Evolutionary conservation across 441 rosid species (phyloP), one percentile per base, ranked within the genome.

Genomic region (Gossypium lobatum): DNA sequence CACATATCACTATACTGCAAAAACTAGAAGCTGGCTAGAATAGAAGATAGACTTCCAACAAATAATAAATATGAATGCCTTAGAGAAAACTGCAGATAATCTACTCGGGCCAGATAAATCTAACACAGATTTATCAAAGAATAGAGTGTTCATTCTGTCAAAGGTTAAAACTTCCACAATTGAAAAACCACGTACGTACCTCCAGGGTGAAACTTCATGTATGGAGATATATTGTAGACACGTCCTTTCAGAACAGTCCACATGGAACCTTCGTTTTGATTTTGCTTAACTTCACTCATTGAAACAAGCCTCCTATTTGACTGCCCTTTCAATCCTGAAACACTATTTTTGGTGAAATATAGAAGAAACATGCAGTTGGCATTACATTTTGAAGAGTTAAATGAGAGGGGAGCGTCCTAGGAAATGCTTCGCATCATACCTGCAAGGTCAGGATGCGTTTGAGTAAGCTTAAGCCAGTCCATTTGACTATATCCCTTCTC

Each of bases 141-240:
- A 66, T 9, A 52, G 1, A 62, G 54, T 64, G 20, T 34, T 9
- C 54, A 26, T 34, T 61, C 50, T 2, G 31, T 7, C 48, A 57
- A 6, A 25, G 6, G 61, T 1, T 17, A 52, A 61, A 55, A 74
- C 20, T 37, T 48, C 66, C 28, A 8, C 58, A 21, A 64, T 69
- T 7, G 64, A 14, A 66, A 75, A n/a, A 16, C 26, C 23, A 45
- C 18, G 53, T 6, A 13, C 75, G 18, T 79, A 89, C 97, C 98
- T 85, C 99, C 98, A 2, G 96, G 98, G 82, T 93, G 99, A 80
- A 93, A 93, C 71, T 89, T 95, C 98, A 91, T 89, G 77, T 89
- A 93, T 42, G 99, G 97, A 0, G 91, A 78, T 77, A 91, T 76
- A 90, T 95, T 91, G 83, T 95, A 93, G 1, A 90, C 97, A 1